Base-by-base conservation (phyloP, 1,284 basidiomycete genomes). In the Tranzscheliella williamsii region DNA sequence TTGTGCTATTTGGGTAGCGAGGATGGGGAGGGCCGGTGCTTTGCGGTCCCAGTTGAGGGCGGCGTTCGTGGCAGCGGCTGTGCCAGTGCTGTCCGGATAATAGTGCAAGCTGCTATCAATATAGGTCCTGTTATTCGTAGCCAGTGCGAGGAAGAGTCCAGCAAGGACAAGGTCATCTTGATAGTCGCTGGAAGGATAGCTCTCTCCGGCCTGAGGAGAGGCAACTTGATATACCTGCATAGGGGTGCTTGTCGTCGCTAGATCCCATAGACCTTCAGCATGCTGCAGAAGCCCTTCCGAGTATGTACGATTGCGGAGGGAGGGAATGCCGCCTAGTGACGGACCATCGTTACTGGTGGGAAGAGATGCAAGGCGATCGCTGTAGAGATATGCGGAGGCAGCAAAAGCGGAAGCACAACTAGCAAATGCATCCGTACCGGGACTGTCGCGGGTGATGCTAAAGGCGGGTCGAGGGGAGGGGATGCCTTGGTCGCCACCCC, bases 31-130 rank as follows among this genome's bases (percentile, higher is more conserved):
- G 1, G 86, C 89, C 3, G 90, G 87, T 0, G 83, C 83, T 75
- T 89, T 89, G 2, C 85, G 84, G 73, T 93, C 91, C 91, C 92
- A 95, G 73, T 93, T 92, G 80, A 92, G 89, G 5, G 87, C 86
- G 5, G 81, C 78, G 42, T 85, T 79, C 32, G 82, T 79, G 2
- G 81, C 80, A 4, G 79, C 78, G 0, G 91, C 81, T 15, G 81
- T 75, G 70, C 84, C 87, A 27, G 37, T 44, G 26, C 42, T 40
- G 31, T 84, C 79, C 4, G 79, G 71, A 75, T 87, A 91, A 70
- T 84, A 84, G 4, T 78, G 71, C 67, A 85, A 81, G 0, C 89
- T 90, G 50, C 89, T 83, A 17, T 82, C 73, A 68, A 86, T 88
- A 45, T 85, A 81, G 13, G 81, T 78, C 15, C 83, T 81, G 11